Base-by-base conservation (phyloP, 306 rosid genomes). In the Heteromeles arbutifolia region DNA sequence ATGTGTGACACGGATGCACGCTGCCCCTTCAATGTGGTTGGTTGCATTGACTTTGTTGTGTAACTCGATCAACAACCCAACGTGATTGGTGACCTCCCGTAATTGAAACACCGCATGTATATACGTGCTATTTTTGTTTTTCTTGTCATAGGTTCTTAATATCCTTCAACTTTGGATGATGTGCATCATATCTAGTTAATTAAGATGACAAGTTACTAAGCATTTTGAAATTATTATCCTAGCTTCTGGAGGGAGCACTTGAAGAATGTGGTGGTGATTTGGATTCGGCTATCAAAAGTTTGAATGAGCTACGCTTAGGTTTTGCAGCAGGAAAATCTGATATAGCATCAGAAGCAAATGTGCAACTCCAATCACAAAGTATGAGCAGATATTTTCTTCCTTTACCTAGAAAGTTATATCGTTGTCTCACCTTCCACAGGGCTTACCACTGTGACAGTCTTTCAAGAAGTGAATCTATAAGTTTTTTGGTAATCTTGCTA, bases 251-350 rank as follows among this genome's bases (percentile, higher is more conserved):
- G 86, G 85, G 80, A 75, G 92, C 88, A 24, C 94, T 93, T 45
- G 88, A 87, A 85, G 87, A 88, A 86, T 88, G 98, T 48, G 89
- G 88, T 50, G 81, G 85, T 85, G 90, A 93, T 85, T 53, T 93
- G 65, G 91, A 90, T 81, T 87, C 90, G n/a, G 93, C 98, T 28
- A 90, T 93, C 41, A 85, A 82, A 78, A 82, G 90, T 71, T 87
- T 93, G 85, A 87, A 85, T 66, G 85, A 89, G 69, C 92, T 93
- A 72, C 88, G 90, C 28, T 19, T 77, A 50, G 84, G 74, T 45
- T 80, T 80, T 74, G 74, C 82, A 83, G 83, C 75, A 8, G 71
- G 70, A 66, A 44, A 75, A 57, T 67, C 82, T 54, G 79, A 80
- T 11, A 76, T 45, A 39, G 67, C 82, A 8, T 62, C 69, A 21